Evolutionary conservation across 257 asterid genomes (phyloP).

Genomic region (Prunella vulgaris): DNA sequence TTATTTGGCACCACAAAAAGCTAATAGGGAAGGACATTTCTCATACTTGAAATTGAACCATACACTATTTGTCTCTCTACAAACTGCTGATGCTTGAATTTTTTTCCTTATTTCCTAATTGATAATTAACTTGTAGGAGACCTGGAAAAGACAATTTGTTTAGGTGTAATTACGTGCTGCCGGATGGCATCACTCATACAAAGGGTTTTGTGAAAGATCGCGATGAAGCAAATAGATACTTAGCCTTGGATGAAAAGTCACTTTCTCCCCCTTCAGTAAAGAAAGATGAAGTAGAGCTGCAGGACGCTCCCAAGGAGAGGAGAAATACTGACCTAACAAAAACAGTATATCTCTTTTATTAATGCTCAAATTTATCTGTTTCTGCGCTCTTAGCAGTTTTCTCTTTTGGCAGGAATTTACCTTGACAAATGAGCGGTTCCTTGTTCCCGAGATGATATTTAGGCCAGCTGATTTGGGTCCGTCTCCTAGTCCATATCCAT

Average conservation of each 20-base stretch:
- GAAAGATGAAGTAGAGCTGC: conserved; percentile 30
- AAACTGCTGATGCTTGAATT: background rate
- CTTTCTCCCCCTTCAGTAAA: conserved; percentile 27
- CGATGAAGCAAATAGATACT: conserved; percentile 63
- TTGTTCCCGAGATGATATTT: conserved; percentile 95
- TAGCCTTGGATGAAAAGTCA: conserved; percentile 35
- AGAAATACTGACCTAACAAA: conserved; percentile 55
- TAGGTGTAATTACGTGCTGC: conserved; percentile 83
- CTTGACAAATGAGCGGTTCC: conserved; percentile 91
- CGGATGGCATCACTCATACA: conserved; percentile 76
- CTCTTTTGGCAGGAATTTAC: conserved; percentile 61
- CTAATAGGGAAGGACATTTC: background rate
- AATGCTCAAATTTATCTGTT: background rate
- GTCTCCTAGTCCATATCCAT: conserved; percentile 18
- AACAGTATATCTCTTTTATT: conserved; percentile 41
- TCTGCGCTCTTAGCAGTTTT: background rate
- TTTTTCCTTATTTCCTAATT: conserved; percentile 10
- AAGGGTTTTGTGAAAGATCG: conserved; percentile 78
- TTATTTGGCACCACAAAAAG: background rate
- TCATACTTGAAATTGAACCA: conserved; percentile 3
- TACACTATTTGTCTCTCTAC: background rate
- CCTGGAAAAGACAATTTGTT: conserved; percentile 65
- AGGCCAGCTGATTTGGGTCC: conserved; percentile 95
- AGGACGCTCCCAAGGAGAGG: conserved; percentile 39
- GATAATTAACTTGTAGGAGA: conserved; percentile 48